phyloP scores from a whole-genome alignment of 1,284 basidiomycete species.

The Cutaneotrichosporon dermatis region DNA sequence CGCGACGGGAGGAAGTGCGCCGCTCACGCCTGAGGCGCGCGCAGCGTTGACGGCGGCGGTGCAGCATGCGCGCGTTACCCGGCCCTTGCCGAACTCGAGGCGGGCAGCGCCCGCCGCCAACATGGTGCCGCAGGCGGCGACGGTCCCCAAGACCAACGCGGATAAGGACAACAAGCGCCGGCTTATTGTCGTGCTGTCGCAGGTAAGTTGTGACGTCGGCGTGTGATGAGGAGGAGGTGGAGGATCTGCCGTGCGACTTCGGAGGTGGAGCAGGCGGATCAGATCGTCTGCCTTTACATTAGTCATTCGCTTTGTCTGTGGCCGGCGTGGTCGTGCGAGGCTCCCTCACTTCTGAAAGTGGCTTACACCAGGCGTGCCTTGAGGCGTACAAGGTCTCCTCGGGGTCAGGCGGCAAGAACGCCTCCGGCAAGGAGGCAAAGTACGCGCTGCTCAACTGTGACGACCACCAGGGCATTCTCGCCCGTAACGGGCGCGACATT shows the following conservation, averaged over 20 bases:
- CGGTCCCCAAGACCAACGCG: constrained; percentile 61
- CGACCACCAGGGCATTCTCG: constrained; percentile 96
- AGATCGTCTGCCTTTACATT: too few species aligned
- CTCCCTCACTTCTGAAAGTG: background rate
- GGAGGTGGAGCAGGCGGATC: too few species aligned
- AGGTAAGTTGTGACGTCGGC: constrained; percentile 29
- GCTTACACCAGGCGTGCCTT: constrained; percentile 72
- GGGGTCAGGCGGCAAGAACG: constrained; percentile 51
- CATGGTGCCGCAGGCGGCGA: constrained; percentile 54
- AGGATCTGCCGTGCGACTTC: too few species aligned
- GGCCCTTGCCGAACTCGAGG: constrained; percentile 35
- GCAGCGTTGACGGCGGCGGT: constrained; percentile 26
- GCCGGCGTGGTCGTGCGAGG: background rate
- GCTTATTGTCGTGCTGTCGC: constrained; percentile 77
- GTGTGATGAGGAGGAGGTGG: too few species aligned
- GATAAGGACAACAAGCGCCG: constrained; percentile 63
- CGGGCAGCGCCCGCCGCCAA: constrained; percentile 30
- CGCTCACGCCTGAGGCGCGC: constrained; percentile 14
- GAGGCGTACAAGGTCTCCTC: constrained; percentile 86
- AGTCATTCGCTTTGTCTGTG: too few species aligned
- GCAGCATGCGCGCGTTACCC: constrained; percentile 34
- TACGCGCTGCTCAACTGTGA: constrained; percentile 98
- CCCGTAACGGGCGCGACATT: constrained; percentile 96
- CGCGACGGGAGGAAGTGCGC: constrained; percentile 2
- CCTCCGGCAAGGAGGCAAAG: constrained; percentile 71